phyloP scores from a whole-genome alignment of 805 yeast genomes.

The Starmerella stellata region DNA sequence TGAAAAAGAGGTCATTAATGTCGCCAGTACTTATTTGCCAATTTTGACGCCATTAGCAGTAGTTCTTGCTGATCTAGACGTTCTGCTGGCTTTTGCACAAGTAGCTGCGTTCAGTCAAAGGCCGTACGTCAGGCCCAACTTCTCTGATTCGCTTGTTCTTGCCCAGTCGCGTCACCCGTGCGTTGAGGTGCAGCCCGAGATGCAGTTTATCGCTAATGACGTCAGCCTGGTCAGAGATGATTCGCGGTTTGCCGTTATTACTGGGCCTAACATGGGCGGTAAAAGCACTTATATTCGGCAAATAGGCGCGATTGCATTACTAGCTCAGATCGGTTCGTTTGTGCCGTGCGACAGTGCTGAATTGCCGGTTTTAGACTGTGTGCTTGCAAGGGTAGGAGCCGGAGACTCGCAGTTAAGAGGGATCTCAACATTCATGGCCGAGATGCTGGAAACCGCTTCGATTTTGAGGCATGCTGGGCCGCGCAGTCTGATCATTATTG shows the following conservation, averaged over 20 bases:
- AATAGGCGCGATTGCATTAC: conserved; percentile 46
- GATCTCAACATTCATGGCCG: conserved; percentile 90
- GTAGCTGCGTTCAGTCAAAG: conserved; percentile 65
- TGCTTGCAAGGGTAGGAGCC: conserved; percentile 94
- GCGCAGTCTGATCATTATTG: conserved; percentile 71
- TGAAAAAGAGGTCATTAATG: conserved; percentile 64
- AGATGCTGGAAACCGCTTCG: conserved; percentile 85
- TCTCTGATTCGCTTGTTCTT: conserved; percentile 38
- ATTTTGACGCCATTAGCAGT: conserved; percentile 52
- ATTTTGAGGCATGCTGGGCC: conserved; percentile 63
- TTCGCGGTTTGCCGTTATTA: conserved; percentile 61
- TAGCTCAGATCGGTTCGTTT: conserved; percentile 65
- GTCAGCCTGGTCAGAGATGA: conserved; percentile 40
- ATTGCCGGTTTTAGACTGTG: conserved; percentile 70
- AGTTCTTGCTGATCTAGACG: conserved; percentile 60
- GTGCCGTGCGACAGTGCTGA: conserved; percentile 67
- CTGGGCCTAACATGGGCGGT: conserved; percentile 86
- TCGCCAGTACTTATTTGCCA: conserved; percentile 65
- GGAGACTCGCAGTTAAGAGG: conserved; percentile 96
- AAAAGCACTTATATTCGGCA: conserved; percentile 67
- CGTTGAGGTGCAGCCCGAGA: conserved; percentile 77
- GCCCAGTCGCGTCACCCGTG: conserved; percentile 87
- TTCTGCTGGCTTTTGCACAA: conserved; percentile 69
- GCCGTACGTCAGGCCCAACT: conserved; percentile 58
- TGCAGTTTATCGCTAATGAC: conserved; percentile 82